Evolutionary conservation across 2,329 filamentous ascomycete genomes (phyloP), one percentile per base, ranked within the genome.

Genomic region (Davidsoniella virescens): DNA sequence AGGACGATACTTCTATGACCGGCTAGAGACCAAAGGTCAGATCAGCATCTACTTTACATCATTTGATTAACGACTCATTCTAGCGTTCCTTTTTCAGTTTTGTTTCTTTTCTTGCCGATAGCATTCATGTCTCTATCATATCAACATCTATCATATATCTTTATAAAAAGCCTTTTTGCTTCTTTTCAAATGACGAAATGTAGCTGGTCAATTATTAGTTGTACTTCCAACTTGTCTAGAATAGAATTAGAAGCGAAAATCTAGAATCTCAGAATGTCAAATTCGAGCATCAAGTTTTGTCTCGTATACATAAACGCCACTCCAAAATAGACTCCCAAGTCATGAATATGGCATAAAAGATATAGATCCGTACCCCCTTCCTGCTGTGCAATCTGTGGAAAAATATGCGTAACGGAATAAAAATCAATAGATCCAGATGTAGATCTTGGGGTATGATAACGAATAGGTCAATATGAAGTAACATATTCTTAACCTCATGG

Each of bases 1-100:
- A 52, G 20, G 40, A 48, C 26, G 50, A 82, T 58, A 72, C 81
- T 29, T 65, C 74, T 49, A 82, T 82, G 78, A 68, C 65, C 29
- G 74, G 70, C 44, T 76, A 69, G 61, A n/a, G 50, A 9, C 20
- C 14, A 33, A 20, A 25, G 9, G 29, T 8, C 9, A 33, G 8
- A 33, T 4, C 12, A 33, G 12, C 4, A 33, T 12, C 12, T 33
- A 33, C 29, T 33, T 33, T 9, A 23, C 20, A 33, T 33, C 5
- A 33, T 33, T 33, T 33, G 29, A 33, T 4, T 33, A 12, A 33
- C 29, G 29, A 33, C 12, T 12, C 6, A 12, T 44, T 25, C 33
- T 12, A 14, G 12, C 12, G 6, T 18, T 23, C 17, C 9, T 9
- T 16, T 36, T 47, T 5, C 17, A 26, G 16, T 44, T 26, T 48